These are phyloP conservation scores for Trichoderma guizhouense DNA, from an alignment of 2,329 filamentous ascomycete species.

Conservation along the genomic window DNA sequence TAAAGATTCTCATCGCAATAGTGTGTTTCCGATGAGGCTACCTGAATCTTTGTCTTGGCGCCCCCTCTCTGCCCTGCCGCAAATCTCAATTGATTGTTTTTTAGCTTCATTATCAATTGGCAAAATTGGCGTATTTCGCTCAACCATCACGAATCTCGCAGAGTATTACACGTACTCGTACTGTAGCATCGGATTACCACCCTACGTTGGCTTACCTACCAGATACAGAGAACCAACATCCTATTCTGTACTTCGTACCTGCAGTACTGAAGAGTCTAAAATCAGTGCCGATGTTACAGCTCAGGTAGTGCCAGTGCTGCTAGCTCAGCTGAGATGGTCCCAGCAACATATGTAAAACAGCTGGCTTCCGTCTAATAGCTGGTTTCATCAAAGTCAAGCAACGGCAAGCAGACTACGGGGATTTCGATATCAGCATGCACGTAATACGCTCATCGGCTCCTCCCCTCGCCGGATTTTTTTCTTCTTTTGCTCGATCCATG, in stretches of 20 bases:
- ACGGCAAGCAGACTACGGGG: neutral
- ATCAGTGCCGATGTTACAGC: neutral
- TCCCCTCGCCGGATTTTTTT: neutral
- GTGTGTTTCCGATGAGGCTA: neutral
- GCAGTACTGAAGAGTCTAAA: neutral
- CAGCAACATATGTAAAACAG: neutral
- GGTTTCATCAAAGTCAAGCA: neutral
- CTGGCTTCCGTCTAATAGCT: neutral
- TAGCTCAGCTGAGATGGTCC: neutral
- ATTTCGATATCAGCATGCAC: neutral
- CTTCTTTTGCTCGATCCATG: neutral
- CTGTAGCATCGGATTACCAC: neutral
- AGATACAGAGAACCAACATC: neutral
- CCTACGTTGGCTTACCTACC: neutral
- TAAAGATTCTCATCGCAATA: neutral
- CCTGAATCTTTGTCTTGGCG: neutral
- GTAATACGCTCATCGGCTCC: neutral
- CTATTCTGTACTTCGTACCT: neutral
- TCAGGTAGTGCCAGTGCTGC: neutral
- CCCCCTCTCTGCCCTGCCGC: neutral
- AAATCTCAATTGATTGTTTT: neutral
- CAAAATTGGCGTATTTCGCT: neutral
- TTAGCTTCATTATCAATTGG: neutral
- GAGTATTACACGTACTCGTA: neutral
- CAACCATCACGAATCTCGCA: neutral